Evolutionary conservation across 768 basidiomycete genomes (phyloP).

Genomic region (Lactarius hatsudake): DNA sequence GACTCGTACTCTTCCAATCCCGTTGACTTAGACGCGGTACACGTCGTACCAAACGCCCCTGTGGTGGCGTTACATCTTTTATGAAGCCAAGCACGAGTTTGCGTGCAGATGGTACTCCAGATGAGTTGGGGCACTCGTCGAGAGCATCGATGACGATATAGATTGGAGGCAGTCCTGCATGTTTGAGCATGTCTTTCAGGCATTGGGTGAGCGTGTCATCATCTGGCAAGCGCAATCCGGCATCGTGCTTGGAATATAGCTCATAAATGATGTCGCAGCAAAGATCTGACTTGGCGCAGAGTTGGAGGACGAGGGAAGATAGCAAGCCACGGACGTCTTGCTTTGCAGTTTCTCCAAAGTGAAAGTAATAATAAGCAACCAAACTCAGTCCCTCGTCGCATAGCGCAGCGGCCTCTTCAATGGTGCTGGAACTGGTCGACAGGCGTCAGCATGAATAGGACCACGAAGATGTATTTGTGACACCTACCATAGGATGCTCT

Average conservation of each 20-base stretch:
- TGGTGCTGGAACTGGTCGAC: not conserved
- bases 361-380: conserved; percentile 9
- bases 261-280: not conserved
- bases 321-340: conserved; percentile 4
- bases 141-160: conserved; percentile 12
- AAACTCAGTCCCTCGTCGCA: not conserved
- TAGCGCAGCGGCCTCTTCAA: not conserved
- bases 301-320: conserved; percentile 1
- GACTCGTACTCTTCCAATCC: no score
- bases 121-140: conserved; percentile 9
- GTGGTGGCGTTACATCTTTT: no score
- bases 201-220: not conserved
- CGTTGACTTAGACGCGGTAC: no score
- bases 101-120: not conserved
- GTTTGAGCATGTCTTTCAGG: not conserved
- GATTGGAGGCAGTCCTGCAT: not conserved
- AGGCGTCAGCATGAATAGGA: no score
- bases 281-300: not conserved
- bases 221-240: not conserved
- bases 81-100: not conserved
- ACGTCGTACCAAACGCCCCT: no score
- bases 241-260: not conserved
- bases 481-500: not conserved
- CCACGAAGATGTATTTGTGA: no score
- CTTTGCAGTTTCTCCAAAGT: conserved; percentile 4